Conservation (phyloP, 768 basidiomycete genomes). For the Tulasnella sp. region DNA sequence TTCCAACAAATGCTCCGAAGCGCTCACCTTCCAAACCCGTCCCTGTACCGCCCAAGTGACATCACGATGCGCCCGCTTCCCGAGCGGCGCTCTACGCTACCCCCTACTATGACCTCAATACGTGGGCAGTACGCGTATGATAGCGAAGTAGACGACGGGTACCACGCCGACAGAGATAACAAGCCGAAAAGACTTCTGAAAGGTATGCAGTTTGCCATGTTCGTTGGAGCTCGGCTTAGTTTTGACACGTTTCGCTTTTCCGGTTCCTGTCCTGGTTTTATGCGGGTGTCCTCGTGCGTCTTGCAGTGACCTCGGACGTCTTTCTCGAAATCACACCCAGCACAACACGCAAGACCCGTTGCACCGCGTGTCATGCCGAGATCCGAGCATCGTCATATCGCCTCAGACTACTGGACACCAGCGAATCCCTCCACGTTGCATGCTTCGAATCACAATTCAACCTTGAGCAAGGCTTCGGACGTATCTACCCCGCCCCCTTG, state of each 20-base stretch:
- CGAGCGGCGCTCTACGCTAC: neutral
- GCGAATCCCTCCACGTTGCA: neutral
- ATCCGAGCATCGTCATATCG: slow-evolving; percentile 9
- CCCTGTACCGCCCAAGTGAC: neutral
- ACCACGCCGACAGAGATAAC: slow-evolving; percentile 12
- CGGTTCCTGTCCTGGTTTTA: neutral
- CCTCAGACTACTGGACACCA: slow-evolving; percentile 3
- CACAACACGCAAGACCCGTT: neutral
- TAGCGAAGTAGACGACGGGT: slow-evolving; percentile 11
- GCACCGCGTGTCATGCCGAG: neutral
- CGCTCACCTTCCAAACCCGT: neutral
- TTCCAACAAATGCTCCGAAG: slow-evolving; percentile 8
- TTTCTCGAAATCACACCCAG: slow-evolving; percentile 4
- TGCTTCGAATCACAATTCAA: slow-evolving; percentile 3
- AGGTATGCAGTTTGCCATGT: neutral
- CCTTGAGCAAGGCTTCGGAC: slow-evolving; percentile 11
- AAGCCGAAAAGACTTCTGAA: neutral
- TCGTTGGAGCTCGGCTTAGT: neutral
- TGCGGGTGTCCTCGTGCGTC: neutral
- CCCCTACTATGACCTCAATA: neutral
- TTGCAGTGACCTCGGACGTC: neutral
- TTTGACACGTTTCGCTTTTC: neutral
- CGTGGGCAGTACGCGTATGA: neutral
- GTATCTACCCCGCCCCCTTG: slow-evolving; percentile 6
- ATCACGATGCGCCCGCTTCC: neutral